A percentile compares a stretch with the other conserved stretches of the same genome.
Evolutionary conservation across 1,139 yeast species (phyloP).

Genomic region (Suhomyces ambrosiae): DNA sequence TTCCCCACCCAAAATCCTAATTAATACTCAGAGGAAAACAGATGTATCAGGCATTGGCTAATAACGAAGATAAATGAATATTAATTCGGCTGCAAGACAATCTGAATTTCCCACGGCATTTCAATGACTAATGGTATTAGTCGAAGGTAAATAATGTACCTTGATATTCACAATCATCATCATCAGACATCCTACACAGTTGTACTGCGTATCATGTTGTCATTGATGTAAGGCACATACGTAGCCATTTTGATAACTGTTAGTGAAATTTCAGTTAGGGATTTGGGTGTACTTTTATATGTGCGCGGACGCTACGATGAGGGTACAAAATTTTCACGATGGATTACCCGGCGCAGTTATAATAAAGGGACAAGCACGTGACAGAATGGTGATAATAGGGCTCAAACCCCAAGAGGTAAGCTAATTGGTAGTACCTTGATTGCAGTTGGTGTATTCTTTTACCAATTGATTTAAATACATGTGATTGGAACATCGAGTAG

Average conservation of each 20-base stretch:
- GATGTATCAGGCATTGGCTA: slow-evolving; percentile 53
- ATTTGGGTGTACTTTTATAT: slow-evolving; percentile 6
- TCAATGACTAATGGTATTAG: slow-evolving; percentile 1
- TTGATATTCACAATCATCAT: slow-evolving; percentile 11
- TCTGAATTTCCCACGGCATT: slow-evolving; percentile 47
- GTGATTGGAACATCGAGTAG: too few relatives aligned
- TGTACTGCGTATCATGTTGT: slow-evolving; percentile 9
- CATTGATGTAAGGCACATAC: slow-evolving; percentile 18
- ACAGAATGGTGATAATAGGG: background rate
- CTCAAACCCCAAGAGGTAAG: slow-evolving; percentile 4
- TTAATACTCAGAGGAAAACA: slow-evolving; percentile 50
- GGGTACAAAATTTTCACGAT: slow-evolving; percentile 11
- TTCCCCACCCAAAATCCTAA: slow-evolving; percentile 28
- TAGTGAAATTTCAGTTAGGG: slow-evolving; percentile 2
- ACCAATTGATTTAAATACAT: too few relatives aligned
- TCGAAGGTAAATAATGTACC: slow-evolving; percentile 2
- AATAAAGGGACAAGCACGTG: too few relatives aligned
- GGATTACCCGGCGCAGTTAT: slow-evolving; percentile 15
- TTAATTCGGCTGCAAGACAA: slow-evolving; percentile 45
- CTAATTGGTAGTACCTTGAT: too few relatives aligned
- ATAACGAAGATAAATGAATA: slow-evolving; percentile 28
- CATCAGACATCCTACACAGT: slow-evolving; percentile 13
- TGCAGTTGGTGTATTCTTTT: too few relatives aligned
- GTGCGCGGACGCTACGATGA: slow-evolving; percentile 16
- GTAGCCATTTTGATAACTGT: slow-evolving; percentile 22